Percentiles rank a stretch among this genome's conserved stretches.
These are phyloP conservation scores for Rhynchospora tenuis DNA, from an alignment of 176 grass and related monocot genomes.

Conservation along the genomic window DNA sequence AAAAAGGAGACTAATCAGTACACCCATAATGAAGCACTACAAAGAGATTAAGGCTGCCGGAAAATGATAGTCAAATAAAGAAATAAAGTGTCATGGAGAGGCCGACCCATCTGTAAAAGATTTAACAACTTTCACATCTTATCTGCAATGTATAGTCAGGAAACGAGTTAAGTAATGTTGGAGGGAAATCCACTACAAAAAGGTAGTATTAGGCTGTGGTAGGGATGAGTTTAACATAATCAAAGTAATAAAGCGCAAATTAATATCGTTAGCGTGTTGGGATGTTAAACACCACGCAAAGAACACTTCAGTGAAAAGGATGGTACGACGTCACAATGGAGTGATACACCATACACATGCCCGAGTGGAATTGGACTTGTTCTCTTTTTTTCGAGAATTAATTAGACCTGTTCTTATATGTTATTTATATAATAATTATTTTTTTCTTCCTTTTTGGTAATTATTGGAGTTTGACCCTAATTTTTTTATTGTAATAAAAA, in stretches of 20 bases:
- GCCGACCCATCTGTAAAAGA: neutral
- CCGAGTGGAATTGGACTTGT: neutral
- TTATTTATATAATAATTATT: neutral
- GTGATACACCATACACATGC: neutral
- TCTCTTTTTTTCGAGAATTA: neutral
- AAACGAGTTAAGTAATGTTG: neutral
- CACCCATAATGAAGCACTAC: neutral
- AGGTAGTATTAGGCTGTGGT: neutral
- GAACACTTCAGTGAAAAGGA: neutral
- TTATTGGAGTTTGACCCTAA: neutral
- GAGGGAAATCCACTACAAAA: slow-evolving; percentile 20
- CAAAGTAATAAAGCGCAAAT: neutral
- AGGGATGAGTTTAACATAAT: neutral
- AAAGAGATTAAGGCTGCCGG: neutral
- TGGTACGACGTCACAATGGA: neutral
- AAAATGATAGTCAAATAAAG: neutral
- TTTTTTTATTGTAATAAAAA: too few species aligned
- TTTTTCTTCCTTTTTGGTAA: neutral
- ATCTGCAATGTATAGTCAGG: neutral
- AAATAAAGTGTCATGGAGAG: neutral
- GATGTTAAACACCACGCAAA: neutral
- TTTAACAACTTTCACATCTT: neutral
- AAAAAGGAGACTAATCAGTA: neutral
- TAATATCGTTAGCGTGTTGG: slow-evolving; percentile 6
- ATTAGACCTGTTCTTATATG: neutral